phyloP scores from a whole-genome alignment of 192 early-diverging fungal genomes.

The Coemansia asiatica region DNA sequence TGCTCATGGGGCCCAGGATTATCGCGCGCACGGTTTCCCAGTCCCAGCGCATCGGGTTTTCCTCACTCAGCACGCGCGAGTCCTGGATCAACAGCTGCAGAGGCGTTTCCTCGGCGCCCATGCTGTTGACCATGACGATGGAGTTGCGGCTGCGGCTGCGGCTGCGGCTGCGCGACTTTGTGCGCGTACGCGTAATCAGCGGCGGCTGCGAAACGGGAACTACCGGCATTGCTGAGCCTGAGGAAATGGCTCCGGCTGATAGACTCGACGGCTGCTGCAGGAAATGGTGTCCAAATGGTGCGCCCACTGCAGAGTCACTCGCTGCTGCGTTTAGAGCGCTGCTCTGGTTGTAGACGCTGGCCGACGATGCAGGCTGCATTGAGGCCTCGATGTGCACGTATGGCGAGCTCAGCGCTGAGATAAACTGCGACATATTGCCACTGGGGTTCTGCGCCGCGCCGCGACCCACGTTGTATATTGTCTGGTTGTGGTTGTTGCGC shows the following conservation, averaged over 20 bases:
- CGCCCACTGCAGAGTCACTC: background rate
- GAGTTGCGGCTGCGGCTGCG: conserved; percentile 49
- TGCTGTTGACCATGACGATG: conserved; percentile 22
- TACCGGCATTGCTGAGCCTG: conserved; percentile 20
- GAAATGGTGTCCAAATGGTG: background rate
- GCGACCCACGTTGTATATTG: conserved; percentile 15
- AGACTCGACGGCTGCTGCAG: background rate
- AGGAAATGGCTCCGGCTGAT: background rate
- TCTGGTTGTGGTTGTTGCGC: conserved; percentile 18
- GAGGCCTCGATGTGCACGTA: conserved; percentile 26
- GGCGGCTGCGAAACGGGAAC: conserved; percentile 27
- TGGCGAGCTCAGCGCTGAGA: conserved; percentile 31
- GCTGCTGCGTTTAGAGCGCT: background rate
- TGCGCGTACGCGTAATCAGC: conserved; percentile 39
- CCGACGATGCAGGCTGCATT: conserved; percentile 2
- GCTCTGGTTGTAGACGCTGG: conserved; percentile 22
- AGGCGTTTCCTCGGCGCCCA: conserved; percentile 20
- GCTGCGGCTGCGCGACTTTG: conserved; percentile 52
- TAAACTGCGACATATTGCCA: conserved; percentile 9
- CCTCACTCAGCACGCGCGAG: conserved; percentile 43
- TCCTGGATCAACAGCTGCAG: conserved; percentile 36
- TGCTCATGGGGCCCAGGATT: conserved; percentile 32
- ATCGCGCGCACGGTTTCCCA: conserved; percentile 40
- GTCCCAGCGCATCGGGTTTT: conserved; percentile 55
- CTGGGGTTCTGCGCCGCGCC: conserved; percentile 13